A percentile compares a stretch with the other conserved stretches of the same genome.
These are phyloP conservation scores for Eudorina sp. DNA, from an alignment of 139 green algal genomes.

Conservation along the genomic window DNA sequence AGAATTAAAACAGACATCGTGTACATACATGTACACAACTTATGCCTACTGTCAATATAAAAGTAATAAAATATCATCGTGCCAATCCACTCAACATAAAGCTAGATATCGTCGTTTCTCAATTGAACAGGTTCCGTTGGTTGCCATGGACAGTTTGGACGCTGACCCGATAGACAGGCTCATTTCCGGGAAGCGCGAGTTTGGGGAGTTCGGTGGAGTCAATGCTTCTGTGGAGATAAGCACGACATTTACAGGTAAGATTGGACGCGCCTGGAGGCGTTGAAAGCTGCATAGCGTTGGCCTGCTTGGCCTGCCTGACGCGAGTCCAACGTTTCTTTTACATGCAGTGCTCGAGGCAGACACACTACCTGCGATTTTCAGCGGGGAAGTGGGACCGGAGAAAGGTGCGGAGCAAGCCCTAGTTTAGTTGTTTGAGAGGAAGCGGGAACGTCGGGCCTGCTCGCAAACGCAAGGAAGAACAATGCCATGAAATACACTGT, in stretches of 20 bases:
- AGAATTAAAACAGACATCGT: too few relatives aligned
- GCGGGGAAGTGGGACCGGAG: slow-evolving; percentile 20
- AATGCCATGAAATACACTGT: too few relatives aligned
- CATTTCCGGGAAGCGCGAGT: slow-evolving; percentile 11
- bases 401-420: slow-evolving; percentile 24
- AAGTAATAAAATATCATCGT: too few relatives aligned
- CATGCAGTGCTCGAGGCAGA: slow-evolving; percentile 40
- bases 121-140: not conserved
- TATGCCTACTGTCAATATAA: too few relatives aligned
- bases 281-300: not conserved
- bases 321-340: not conserved
- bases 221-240: slow-evolving; percentile 67
- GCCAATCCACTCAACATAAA: not conserved
- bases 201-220: slow-evolving; percentile 67
- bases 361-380: slow-evolving; percentile 36
- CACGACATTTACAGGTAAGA: slow-evolving; percentile 71
- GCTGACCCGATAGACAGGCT: slow-evolving; percentile 20
- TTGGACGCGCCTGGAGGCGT: not conserved
- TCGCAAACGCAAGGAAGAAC: too few relatives aligned
- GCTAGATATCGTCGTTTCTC: not conserved
- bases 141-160: not conserved
- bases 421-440: not conserved
- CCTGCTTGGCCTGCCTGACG: not conserved
- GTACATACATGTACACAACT: too few relatives aligned
- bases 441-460: not conserved